phyloP scores from a whole-genome alignment of 768 basidiomycete species.

The Boletellus emodensis region DNA sequence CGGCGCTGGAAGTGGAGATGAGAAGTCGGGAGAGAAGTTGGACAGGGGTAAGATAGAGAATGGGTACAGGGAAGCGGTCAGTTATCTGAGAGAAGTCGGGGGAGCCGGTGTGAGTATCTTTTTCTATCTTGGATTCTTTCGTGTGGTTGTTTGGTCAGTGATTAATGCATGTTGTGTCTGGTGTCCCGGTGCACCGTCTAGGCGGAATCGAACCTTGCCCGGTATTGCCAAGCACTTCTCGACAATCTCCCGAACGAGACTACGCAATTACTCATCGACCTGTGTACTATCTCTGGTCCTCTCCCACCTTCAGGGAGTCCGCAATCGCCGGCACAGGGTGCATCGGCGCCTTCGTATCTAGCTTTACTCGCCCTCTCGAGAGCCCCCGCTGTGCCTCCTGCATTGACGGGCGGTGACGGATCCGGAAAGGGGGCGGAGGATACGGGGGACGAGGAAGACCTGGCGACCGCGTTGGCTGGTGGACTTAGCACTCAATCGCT shows the following conservation, averaged over 20 bases:
- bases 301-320: slow-evolving; percentile 33
- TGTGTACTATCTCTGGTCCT: slow-evolving; percentile 69
- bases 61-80: slow-evolving; percentile 68
- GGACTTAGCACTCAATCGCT: slow-evolving; percentile 25
- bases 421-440: slow-evolving; percentile 17
- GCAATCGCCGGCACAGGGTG: slow-evolving; percentile 22
- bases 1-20: slow-evolving; percentile 27
- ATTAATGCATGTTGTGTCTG: not conserved
- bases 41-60: slow-evolving; percentile 35
- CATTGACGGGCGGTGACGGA: slow-evolving; percentile 34
- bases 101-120: slow-evolving; percentile 63
- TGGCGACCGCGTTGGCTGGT: slow-evolving; percentile 16
- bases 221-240: slow-evolving; percentile 86
- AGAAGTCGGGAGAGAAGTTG: slow-evolving; percentile 10
- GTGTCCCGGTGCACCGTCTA: slow-evolving; percentile 23
- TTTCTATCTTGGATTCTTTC: not conserved
- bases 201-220: slow-evolving; percentile 83
- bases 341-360: slow-evolving; percentile 59
- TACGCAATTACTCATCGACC: slow-evolving; percentile 85
- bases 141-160: too few species aligned
- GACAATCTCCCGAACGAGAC: slow-evolving; percentile 81
- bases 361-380: slow-evolving; percentile 77
- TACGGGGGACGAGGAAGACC: slow-evolving; percentile 15
- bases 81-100: slow-evolving; percentile 75
- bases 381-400: slow-evolving; percentile 39